phyloP scores from a whole-genome alignment of 768 basidiomycete species.

The Tulasnella sp. region DNA sequence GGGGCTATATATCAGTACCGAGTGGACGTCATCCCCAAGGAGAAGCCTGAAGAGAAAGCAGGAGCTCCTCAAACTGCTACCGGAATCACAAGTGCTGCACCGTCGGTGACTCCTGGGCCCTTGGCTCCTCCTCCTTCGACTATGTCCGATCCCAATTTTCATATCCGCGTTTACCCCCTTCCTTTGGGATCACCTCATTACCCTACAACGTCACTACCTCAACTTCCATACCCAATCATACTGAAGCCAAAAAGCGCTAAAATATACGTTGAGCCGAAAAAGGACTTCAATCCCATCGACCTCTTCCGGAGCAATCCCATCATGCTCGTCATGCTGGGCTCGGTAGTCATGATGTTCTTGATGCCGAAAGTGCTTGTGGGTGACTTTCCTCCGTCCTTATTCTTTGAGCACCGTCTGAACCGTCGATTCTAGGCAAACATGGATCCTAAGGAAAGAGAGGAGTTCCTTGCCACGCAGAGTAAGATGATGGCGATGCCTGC shows the following conservation, averaged over 20 bases:
- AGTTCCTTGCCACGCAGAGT: not conserved
- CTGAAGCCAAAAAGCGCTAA: not conserved
- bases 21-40: not conserved
- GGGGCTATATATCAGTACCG: not conserved
- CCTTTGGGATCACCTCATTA: constrained; percentile 5
- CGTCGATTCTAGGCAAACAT: not conserved
- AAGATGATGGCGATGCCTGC: constrained; percentile 3
- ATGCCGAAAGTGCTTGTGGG: constrained; percentile 11
- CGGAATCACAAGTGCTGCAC: not conserved
- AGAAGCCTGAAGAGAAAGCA: not conserved
- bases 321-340: constrained; percentile 8
- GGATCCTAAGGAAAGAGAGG: constrained; percentile 7
- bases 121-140: not conserved
- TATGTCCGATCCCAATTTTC: not conserved
- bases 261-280: constrained; percentile 2
- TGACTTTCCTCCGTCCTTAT: not conserved
- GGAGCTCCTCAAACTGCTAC: not conserved
- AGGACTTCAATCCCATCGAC: constrained; percentile 5
- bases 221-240: not conserved
- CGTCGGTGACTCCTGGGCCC: not conserved
- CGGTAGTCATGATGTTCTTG: not conserved
- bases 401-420: not conserved
- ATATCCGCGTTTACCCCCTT: constrained; percentile 1
- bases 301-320: constrained; percentile 10
- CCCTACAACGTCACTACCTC: not conserved